Conservation (phyloP, 371 early-diverging fungal genomes). For the Encephalitozoon cuniculi region DNA sequence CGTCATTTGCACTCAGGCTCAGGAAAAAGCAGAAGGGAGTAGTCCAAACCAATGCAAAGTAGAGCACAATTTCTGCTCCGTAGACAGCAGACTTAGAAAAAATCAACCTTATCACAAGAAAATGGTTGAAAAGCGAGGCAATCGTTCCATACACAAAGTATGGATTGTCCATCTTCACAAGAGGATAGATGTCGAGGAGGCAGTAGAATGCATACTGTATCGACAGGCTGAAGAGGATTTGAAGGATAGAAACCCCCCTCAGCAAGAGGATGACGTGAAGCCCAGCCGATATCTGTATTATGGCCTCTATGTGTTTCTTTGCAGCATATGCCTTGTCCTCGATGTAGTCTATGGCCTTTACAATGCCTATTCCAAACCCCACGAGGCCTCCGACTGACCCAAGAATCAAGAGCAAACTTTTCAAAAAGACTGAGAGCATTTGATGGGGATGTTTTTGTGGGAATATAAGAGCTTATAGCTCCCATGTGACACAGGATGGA, state of each 20-base stretch:
- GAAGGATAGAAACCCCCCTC: constrained; percentile 47
- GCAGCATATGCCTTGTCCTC: constrained; percentile 60
- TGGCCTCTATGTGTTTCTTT: constrained; percentile 52
- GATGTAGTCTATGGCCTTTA: constrained; percentile 58
- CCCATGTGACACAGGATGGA: background rate
- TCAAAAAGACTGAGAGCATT: constrained; percentile 21
- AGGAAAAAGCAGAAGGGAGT: constrained; percentile 61
- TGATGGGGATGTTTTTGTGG: constrained; percentile 8
- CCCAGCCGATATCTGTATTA: constrained; percentile 39
- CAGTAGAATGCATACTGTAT: constrained; percentile 57
- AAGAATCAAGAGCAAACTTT: constrained; percentile 25
- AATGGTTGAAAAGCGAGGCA: constrained; percentile 60
- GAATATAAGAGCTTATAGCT: background rate
- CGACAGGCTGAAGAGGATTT: constrained; percentile 50
- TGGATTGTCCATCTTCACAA: constrained; percentile 51
- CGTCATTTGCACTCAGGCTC: constrained; percentile 60
- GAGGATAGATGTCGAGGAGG: constrained; percentile 57
- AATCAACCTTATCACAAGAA: constrained; percentile 48
- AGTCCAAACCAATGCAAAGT: constrained; percentile 59
- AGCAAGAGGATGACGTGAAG: constrained; percentile 54
- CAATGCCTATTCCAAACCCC: constrained; percentile 48
- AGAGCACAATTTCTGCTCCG: constrained; percentile 48
- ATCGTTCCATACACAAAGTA: constrained; percentile 57
- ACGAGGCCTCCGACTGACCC: constrained; percentile 39
- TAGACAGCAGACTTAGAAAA: constrained; percentile 33